Conservation (phyloP, 2,329 filamentous ascomycete species). For the Coniella vitis region DNA sequence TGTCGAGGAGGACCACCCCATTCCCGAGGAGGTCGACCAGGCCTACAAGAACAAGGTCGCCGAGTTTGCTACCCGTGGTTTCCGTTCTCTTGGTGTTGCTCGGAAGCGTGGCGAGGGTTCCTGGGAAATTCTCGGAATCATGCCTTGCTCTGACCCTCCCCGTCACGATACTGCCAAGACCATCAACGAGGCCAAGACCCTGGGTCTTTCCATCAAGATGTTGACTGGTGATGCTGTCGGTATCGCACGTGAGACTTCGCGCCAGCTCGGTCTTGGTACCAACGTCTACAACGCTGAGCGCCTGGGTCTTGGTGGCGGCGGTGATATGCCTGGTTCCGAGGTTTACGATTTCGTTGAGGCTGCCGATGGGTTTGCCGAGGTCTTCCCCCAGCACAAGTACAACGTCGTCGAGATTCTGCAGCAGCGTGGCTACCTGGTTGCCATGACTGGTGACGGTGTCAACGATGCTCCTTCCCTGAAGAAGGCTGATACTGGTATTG, state of each 20-base stretch:
- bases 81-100: slow-evolving; percentile 88
- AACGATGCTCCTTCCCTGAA: slow-evolving; percentile 90
- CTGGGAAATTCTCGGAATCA: slow-evolving; percentile 92
- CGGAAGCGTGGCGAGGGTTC: slow-evolving; percentile 74
- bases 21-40: slow-evolving; percentile 69
- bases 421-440: slow-evolving; percentile 87
- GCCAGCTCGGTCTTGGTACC: slow-evolving; percentile 83
- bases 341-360: slow-evolving; percentile 94
- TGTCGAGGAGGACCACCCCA: slow-evolving; percentile 76
- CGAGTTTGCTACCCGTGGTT: slow-evolving; percentile 87
- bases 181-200: slow-evolving; percentile 79
- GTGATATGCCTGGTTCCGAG: slow-evolving; percentile 89
- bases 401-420: slow-evolving; percentile 90
- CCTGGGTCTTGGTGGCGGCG: slow-evolving; percentile 81
- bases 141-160: slow-evolving; percentile 89
- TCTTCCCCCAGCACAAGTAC: slow-evolving; percentile 94
- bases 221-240: slow-evolving; percentile 91
- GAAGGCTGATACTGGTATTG: slow-evolving; percentile 95
- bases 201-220: slow-evolving; percentile 92
- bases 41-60: slow-evolving; percentile 90
- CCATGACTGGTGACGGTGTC: slow-evolving; percentile 95
- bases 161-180: slow-evolving; percentile 87
- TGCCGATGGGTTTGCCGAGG: slow-evolving; percentile 90
- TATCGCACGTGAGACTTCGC: slow-evolving; percentile 86
- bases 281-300: slow-evolving; percentile 93